Conservation (phyloP, 331 rosid genomes). For the Telfairia occidentalis region DNA sequence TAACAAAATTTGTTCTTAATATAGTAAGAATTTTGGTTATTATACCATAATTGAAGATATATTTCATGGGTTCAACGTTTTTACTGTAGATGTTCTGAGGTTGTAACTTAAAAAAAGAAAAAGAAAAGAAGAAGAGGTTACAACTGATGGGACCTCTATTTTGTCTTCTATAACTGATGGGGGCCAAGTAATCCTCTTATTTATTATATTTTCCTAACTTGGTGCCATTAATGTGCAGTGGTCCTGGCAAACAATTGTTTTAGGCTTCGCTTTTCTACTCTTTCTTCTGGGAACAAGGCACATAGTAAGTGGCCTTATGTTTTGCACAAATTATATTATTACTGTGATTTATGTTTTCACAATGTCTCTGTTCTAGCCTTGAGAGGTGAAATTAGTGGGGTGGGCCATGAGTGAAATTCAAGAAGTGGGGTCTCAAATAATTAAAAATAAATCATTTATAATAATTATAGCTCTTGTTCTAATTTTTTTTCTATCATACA, state of each 20-base stretch:
- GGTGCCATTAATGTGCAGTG: constrained; percentile 47
- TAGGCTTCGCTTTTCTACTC: constrained; percentile 57
- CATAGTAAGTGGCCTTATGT: constrained; percentile 41
- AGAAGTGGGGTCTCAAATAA: neutral
- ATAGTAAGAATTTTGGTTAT: neutral
- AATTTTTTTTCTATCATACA: neutral
- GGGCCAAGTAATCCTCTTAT: neutral
- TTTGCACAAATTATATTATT: neutral
- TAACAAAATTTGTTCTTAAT: neutral
- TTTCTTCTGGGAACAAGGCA: constrained; percentile 62
- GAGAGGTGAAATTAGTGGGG: neutral
- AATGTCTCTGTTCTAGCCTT: neutral
- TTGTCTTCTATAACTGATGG: neutral
- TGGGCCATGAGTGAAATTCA: neutral
- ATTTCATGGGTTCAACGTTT: neutral
- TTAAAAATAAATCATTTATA: neutral
- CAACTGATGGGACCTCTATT: neutral
- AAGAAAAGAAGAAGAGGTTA: too few species aligned
- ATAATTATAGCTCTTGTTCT: neutral
- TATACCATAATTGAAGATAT: neutral
- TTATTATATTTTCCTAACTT: neutral
- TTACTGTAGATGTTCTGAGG: neutral
- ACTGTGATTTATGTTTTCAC: neutral
- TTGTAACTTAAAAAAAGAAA: too few species aligned
- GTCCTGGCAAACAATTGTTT: constrained; percentile 78